These are phyloP conservation scores for Ascochyta koolunga DNA, from an alignment of 2,329 filamentous ascomycete genomes.

Conservation along the genomic window DNA sequence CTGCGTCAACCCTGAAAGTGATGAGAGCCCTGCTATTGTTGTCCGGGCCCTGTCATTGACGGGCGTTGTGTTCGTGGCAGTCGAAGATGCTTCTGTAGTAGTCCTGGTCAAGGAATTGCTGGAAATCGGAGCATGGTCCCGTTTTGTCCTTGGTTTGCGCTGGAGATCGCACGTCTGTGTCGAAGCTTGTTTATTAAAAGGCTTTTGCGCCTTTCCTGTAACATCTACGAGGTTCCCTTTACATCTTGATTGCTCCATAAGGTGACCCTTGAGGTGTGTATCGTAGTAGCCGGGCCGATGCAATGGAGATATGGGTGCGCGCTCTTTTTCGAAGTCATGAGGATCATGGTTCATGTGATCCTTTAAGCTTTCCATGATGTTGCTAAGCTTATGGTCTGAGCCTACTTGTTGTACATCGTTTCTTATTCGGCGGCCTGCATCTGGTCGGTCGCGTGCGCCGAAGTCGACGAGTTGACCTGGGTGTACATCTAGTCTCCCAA, in stretches of 20 bases:
- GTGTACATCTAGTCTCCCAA: neutral
- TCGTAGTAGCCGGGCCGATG: neutral
- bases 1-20: neutral
- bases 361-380: neutral
- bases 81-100: neutral
- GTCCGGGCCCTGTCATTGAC: neutral
- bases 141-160: neutral
- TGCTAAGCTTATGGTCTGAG: neutral
- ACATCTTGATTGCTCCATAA: neutral
- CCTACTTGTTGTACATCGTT: no score
- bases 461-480: neutral
- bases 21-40: neutral
- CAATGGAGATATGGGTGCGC: neutral
- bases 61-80: neutral
- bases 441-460: neutral
- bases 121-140: neutral
- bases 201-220: neutral
- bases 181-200: neutral
- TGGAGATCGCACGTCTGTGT: neutral
- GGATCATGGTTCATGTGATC: neutral
- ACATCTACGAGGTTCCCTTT: neutral
- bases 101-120: neutral
- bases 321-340: neutral
- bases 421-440: neutral
- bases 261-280: neutral